A percentile compares a stretch with the other conserved stretches of the same genome.
These are phyloP conservation scores for Fusarium azukiicola DNA, from an alignment of 2,329 filamentous ascomycete species.

Conservation along the genomic window DNA sequence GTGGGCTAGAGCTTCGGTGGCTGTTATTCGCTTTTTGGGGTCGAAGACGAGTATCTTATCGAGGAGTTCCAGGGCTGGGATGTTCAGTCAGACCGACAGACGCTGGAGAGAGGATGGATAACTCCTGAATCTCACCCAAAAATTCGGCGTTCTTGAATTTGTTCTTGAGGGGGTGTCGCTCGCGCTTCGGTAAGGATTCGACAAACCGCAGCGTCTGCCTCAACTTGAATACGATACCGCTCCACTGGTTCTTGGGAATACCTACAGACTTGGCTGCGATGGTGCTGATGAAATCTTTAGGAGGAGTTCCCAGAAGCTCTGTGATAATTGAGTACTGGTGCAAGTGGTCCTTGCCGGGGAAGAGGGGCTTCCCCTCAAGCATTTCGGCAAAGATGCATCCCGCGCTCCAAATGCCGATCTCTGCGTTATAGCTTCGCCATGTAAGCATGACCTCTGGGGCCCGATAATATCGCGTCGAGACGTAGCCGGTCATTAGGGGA, in stretches of 20 bases:
- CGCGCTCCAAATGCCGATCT: conserved; percentile 99
- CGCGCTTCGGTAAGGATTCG: conserved; percentile 96
- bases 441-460: conserved; percentile 99
- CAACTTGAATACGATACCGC: too few relatives aligned
- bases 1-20: conserved; percentile 91
- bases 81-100: conserved; percentile 17
- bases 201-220: conserved; percentile 95
- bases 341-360: conserved; percentile 99
- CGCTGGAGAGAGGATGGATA: conserved; percentile 56
- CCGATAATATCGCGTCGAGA: conserved; percentile 99
- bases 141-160: conserved; percentile 99
- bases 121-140: too few relatives aligned
- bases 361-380: conserved; percentile 98
- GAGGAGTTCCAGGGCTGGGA: conserved; percentile 91
- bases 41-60: conserved; percentile 99
- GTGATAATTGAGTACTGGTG: conserved; percentile 99
- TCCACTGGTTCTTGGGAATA: neutral
- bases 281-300: conserved; percentile 98
- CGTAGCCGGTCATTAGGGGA: conserved; percentile 99
- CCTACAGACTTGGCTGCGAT: conserved; percentile 98
- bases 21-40: conserved; percentile 96
- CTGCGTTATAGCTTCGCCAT: conserved; percentile 99
- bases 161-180: conserved; percentile 90
- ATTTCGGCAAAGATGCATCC: conserved; percentile 99
- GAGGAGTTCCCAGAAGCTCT: conserved; percentile 96